Evolutionary conservation across 2,329 filamentous ascomycete species (phyloP), one percentile per base, ranked within the genome.

Genomic region (Dothistroma septosporum): DNA sequence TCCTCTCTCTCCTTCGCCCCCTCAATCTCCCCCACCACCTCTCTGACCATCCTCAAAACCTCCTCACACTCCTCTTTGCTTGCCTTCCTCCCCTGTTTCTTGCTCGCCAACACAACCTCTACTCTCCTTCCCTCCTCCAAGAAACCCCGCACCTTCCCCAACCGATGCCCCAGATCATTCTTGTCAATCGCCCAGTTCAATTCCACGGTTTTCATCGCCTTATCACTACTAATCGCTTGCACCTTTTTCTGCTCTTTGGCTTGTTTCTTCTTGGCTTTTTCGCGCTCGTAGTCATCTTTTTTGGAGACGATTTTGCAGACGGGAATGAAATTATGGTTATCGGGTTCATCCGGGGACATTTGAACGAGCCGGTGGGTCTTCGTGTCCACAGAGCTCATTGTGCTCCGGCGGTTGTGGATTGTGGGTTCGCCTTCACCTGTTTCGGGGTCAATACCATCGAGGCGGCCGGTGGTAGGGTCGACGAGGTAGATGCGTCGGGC

Each of bases 161-260:
- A 73, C 71, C 87, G 84, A 73, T 90, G 87, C n/a, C 77, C 77
- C 56, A 96, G 74, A 77, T 97, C 92, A 72, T 93, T 84, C 12
- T 76, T 72, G 62, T 86, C 87, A 70, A 96, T 95, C 35, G 88
- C 87, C 92, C 92, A 97, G 74, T 91, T 93, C 68, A 97, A 69
- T 77, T 97, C 92, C n/a, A 97, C 75, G 72, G 88, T 87, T 78
- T 97, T 97, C 16, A 75, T 72, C 65, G 79, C 80, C 37, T 77
- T 70, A 21, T 71, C 67, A 24, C 49, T 50, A 11, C 21, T 52
- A 61, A 78, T 76, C 50, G 78, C 78, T 57, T 73, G 77, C 65
- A 72, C 78, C 68, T 76, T 75, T 63, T 78, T 77, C 65, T 76
- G 78, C 62, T 79, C 75, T 63, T 80, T 79, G 47, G 74, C 66